Evolutionary conservation across 2,329 filamentous ascomycete species (phyloP).

Genomic region (Clarireedia homoeocarpa): DNA sequence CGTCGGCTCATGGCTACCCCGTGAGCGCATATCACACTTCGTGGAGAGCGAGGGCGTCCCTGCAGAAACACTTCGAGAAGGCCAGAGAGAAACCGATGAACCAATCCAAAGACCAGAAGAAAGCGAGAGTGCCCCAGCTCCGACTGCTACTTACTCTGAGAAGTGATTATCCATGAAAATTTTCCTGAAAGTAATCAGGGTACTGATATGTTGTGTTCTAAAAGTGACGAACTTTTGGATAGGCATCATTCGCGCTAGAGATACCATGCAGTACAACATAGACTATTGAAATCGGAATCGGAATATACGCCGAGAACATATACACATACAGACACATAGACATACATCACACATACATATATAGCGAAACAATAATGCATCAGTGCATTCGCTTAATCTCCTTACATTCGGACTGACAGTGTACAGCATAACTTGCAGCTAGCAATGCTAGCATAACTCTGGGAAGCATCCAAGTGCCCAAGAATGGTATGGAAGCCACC

Average conservation of each 20-base stretch:
- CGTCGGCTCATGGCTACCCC: conserved; percentile 3
- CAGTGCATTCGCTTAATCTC: too few relatives aligned
- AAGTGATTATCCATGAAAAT: conserved; percentile 4
- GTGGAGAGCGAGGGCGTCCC: conserved; percentile 6
- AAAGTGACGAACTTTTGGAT: conserved; percentile 3
- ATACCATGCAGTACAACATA: background rate
- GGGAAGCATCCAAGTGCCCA: too few relatives aligned
- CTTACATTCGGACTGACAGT: too few relatives aligned
- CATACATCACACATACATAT: too few relatives aligned
- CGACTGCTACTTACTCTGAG: conserved; percentile 1
- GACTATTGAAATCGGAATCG: background rate
- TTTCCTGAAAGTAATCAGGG: background rate
- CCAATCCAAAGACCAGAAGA: background rate
- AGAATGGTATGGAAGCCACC: too few relatives aligned
- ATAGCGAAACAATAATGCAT: too few relatives aligned
- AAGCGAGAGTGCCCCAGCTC: background rate
- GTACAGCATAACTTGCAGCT: too few relatives aligned
- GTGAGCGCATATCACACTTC: conserved; percentile 9
- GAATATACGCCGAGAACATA: too few relatives aligned
- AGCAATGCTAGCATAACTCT: too few relatives aligned
- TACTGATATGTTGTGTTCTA: conserved; percentile 1
- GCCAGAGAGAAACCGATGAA: background rate
- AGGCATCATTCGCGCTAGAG: background rate
- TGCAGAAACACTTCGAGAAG: background rate
- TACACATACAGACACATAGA: too few relatives aligned